Conservation (phyloP, 805 yeast species). For the Lipomyces oligophaga region DNA sequence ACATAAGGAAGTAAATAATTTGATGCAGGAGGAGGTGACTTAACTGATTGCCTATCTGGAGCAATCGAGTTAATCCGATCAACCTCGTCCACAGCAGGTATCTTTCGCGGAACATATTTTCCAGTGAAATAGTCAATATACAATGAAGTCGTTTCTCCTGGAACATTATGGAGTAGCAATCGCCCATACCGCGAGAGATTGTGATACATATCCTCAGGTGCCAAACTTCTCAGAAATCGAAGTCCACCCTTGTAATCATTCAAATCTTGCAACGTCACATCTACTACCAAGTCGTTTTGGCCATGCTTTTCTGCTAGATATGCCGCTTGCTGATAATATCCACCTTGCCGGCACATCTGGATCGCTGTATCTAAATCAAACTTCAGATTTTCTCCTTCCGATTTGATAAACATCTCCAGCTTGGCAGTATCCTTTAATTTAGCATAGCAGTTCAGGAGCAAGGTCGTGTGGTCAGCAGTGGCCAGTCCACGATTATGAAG, state of each 20-base stretch:
- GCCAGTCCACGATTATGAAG: conserved; percentile 55
- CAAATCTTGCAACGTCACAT: conserved; percentile 64
- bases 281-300: conserved; percentile 71
- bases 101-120: conserved; percentile 50
- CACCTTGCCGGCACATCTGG: conserved; percentile 67
- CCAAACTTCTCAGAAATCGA: conserved; percentile 60
- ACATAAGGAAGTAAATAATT: conserved; percentile 24
- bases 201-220: conserved; percentile 72
- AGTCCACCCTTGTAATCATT: conserved; percentile 58
- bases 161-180: conserved; percentile 58
- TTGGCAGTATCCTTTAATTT: conserved; percentile 62
- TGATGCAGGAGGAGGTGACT: conserved; percentile 12
- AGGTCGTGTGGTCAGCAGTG: conserved; percentile 74
- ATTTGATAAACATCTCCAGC: conserved; percentile 53
- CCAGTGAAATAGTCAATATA: conserved; percentile 89
- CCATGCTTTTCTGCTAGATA: conserved; percentile 64
- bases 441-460: conserved; percentile 73
- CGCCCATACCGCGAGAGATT: conserved; percentile 67
- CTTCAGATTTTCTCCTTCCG: conserved; percentile 38
- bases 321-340: conserved; percentile 63
- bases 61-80: conserved; percentile 1
- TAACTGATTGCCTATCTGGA: conserved; percentile 9
- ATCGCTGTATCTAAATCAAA: conserved; percentile 69
- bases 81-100: conserved; percentile 13
- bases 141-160: conserved; percentile 76